Percentiles rank a stretch among this genome's conserved stretches.
These are phyloP conservation scores for Talaromyces sp. DNA, from an alignment of 2,329 filamentous ascomycete genomes.

Conservation along the genomic window DNA sequence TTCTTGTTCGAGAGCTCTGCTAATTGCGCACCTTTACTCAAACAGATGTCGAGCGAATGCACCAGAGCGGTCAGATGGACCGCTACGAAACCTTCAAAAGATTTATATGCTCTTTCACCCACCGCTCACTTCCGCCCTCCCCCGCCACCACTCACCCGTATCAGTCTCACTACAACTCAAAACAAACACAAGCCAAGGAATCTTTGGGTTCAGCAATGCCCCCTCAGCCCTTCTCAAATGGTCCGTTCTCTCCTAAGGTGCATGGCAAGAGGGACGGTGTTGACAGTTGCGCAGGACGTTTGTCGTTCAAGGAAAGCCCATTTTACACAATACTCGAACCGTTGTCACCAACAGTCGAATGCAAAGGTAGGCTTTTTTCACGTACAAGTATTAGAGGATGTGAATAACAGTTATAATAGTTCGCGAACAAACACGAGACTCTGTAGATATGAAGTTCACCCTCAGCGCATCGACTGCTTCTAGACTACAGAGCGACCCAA, in stretches of 20 bases:
- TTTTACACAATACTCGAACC: conserved; percentile 70
- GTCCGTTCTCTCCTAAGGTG: conserved; percentile 17
- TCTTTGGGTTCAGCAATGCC: conserved; percentile 25
- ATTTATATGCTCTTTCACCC: conserved; percentile 25
- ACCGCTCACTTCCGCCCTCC: conserved; percentile 22
- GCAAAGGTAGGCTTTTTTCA: conserved; percentile 58
- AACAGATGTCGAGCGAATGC: conserved; percentile 23
- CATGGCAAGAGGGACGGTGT: conserved; percentile 23
- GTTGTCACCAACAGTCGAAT: conserved; percentile 59
- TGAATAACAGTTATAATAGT: conserved; percentile 36
- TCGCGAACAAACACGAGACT: conserved; percentile 55
- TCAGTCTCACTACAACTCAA: conserved; percentile 16
- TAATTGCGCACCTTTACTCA: background rate
- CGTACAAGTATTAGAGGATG: conserved; percentile 2
- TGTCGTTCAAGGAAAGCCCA: conserved; percentile 69
- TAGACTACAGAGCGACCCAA: conserved; percentile 55
- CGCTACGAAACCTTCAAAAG: conserved; percentile 27
- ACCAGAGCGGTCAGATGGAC: conserved; percentile 18
- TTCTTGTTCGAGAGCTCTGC: background rate
- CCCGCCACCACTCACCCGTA: conserved; percentile 22
- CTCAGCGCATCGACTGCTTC: conserved; percentile 50
- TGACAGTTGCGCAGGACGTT: conserved; percentile 37
- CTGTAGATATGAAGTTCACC: conserved; percentile 52
- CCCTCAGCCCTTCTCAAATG: conserved; percentile 21
- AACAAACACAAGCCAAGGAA: conserved; percentile 21